Evolutionary conservation across 352 stramenopile genomes (phyloP).

Genomic region (Pythium vanterpoolii): DNA sequence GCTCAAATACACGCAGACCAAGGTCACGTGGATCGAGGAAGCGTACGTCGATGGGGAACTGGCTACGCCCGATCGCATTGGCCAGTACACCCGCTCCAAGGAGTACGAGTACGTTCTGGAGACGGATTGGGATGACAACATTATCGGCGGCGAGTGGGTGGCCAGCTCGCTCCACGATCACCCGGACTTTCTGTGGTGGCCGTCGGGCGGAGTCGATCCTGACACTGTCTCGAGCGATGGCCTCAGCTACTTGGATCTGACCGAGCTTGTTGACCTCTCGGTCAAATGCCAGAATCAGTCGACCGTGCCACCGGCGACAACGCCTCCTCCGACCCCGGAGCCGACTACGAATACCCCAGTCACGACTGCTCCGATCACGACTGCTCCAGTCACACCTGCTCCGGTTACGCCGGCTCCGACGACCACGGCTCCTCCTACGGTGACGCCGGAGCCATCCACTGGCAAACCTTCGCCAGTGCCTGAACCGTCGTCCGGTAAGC

Average conservation of each 20-base stretch:
- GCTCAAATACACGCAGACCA: conserved; percentile 46
- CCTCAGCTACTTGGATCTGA: conserved; percentile 10
- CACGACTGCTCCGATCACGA: background rate
- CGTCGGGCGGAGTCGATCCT: conserved; percentile 18
- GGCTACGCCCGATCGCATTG: conserved; percentile 37
- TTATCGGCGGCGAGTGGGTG: conserved; percentile 70
- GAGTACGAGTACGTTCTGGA: conserved; percentile 74
- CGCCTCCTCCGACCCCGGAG: background rate
- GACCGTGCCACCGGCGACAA: background rate
- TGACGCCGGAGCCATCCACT: background rate
- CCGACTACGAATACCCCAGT: background rate
- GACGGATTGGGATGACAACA: conserved; percentile 47
- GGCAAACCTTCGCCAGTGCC: background rate
- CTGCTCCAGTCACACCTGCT: background rate
- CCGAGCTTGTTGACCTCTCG: conserved; percentile 8
- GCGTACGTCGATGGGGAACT: conserved; percentile 47
- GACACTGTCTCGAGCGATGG: background rate
- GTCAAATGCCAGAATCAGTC: background rate
- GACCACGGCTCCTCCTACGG: background rate
- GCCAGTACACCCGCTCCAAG: conserved; percentile 47
- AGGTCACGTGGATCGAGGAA: conserved; percentile 61
- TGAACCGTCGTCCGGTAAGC: background rate
- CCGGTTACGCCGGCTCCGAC: background rate
- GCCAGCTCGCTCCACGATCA: conserved; percentile 52
- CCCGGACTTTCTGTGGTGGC: conserved; percentile 65